Base-by-base conservation (phyloP, 305 asterid species). In the Fraxinus ornus region DNA sequence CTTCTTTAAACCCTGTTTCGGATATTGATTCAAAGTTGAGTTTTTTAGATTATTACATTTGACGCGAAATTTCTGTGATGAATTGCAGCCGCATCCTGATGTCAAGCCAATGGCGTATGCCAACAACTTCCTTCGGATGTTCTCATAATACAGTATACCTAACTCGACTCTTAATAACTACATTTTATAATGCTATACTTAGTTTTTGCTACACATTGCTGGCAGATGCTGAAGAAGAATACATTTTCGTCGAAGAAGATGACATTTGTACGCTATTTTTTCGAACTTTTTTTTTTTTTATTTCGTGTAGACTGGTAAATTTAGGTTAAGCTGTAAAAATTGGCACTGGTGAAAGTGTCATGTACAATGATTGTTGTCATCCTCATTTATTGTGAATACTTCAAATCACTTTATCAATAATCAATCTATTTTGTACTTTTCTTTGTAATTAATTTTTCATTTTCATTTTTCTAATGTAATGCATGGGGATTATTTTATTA, bases 21-120 rank as follows among this genome's bases (percentile, higher is more conserved):
- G 26, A 57, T 57, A 57, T 7, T 10, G 68, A 57, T 57, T 57
- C 68, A 19, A 57, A 22, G 36, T 66, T 22, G 30, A 24, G 26
- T 3, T 26, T 66, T 26, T 3, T 66, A 9, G 7, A 3, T 2
- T 24, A 12, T 47, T 22, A 66, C 6, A 12, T 1, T 64, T 64
- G 73, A 66, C 35, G 0, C 33, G 3, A 26, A 66, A 9, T 66
- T 68, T 30, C 41, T 33, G 71, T 62, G 10, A 24, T 79, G 75
- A 49, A 82, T 83, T 90, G 91, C 98, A 97, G 99, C 95, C 94
- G 12, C 99, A 94, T 87, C 99, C 98, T 21, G 98, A 97, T 83
- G 95, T 97, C 80, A 97, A 93, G 88, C 98, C 98, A 3, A 97
- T 97, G 99, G 98, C 99, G 3, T 97, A 97, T 39, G 99, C 99